phyloP scores from a whole-genome alignment of 352 stramenopile genomes.

The Phytophthora cajani region DNA sequence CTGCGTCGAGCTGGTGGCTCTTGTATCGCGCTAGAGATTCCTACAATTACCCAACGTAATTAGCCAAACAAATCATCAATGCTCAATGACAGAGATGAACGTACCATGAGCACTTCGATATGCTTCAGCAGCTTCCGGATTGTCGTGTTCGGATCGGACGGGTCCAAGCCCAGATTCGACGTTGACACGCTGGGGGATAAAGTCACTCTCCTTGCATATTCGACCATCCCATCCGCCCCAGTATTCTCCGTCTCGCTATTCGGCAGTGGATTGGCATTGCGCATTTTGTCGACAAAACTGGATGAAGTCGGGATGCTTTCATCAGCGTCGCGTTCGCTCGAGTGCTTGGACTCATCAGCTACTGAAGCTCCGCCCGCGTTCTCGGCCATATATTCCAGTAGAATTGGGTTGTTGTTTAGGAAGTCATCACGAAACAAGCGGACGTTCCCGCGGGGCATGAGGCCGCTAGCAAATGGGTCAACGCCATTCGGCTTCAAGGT shows the following conservation, averaged over 20 bases:
- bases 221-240: neutral
- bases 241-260: conserved; percentile 13
- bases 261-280: conserved; percentile 46
- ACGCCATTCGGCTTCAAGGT: conserved; percentile 16
- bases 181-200: conserved; percentile 37
- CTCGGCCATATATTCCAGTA: conserved; percentile 82
- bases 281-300: conserved; percentile 74
- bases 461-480: conserved; percentile 59
- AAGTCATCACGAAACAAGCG: conserved; percentile 87
- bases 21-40: conserved; percentile 68
- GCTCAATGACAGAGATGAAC: conserved; percentile 1
- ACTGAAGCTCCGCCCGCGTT: conserved; percentile 30
- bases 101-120: conserved; percentile 80
- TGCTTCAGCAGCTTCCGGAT: conserved; percentile 87
- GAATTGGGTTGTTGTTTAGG: conserved; percentile 83
- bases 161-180: conserved; percentile 72
- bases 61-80: neutral
- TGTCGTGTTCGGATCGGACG: conserved; percentile 81
- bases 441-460: conserved; percentile 80
- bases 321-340: conserved; percentile 10
- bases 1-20: conserved; percentile 55
- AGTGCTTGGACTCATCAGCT: conserved; percentile 7
- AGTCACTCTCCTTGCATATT: conserved; percentile 16
- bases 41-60: conserved; percentile 26
- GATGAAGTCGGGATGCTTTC: conserved; percentile 13